Evolutionary conservation across 331 rosid species (phyloP), one percentile per base, ranked within the genome.

Genomic region (Quercus tomentella): DNA sequence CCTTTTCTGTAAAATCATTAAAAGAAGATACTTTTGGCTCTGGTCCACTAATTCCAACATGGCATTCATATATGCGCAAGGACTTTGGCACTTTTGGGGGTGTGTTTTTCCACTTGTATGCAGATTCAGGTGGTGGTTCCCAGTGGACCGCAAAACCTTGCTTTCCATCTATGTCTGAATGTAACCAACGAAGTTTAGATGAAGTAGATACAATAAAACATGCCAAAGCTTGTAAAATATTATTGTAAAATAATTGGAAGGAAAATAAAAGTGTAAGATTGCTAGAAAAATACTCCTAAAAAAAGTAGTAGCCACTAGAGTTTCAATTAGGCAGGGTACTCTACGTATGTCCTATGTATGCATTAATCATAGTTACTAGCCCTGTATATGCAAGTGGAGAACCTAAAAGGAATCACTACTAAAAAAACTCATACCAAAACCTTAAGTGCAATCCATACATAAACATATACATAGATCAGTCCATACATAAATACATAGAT

Each of bases 1-100:
- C 99, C 94, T 89, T 83, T 74, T 93, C 88, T 35, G 65, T 86
- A 81, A 95, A 95, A 75, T 91, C 91, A 84, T 66, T 80, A 84
- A 95, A 95, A 51, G 99, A 93, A 79, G 97, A 89, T 67, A 95
- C 81, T 77, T 86, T 90, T 49, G 90, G 92, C 80, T 91, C 94
- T 67, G 97, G 87, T 82, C 99, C 99, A 88, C 99, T 93, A 68
- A 93, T 95, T 83, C 99, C 99, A 74, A 95, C 91, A 81, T 95
- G 99, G 81, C 96, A 94, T 90, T 95, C 99, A 66, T 95, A 95
- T 80, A 93, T 89, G 65, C 95, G 89, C 84, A 95, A 81, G 55
- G 99, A 88, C 17, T 84, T 88, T 58, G 96, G 96, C 58, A 75
- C 84, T 77, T 87, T 87, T 11, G 99, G 99, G 18, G 56, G 85